Evolutionary conservation across 768 basidiomycete genomes (phyloP).

Genomic region (Psilocybe sp.): DNA sequence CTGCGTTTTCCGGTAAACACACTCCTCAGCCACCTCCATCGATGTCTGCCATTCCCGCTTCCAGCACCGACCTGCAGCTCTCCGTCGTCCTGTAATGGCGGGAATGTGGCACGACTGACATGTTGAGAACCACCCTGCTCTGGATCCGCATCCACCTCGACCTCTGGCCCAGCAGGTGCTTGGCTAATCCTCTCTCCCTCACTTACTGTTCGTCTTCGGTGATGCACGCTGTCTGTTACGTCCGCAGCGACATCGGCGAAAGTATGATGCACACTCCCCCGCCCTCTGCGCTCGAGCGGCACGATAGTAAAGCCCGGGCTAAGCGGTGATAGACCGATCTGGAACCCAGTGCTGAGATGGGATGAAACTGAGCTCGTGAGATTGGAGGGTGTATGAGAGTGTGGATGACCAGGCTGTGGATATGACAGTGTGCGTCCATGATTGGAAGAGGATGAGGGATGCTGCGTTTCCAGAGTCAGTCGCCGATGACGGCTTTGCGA

Average conservation of each 20-base stretch:
- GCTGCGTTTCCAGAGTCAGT: not conserved
- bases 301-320: constrained; percentile 77
- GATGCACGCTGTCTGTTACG: constrained; percentile 14
- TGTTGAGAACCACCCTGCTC: constrained; percentile 1
- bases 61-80: not conserved
- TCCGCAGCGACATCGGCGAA: constrained; percentile 30
- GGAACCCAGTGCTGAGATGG: constrained; percentile 51
- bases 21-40: constrained; percentile 29
- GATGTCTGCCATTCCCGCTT: constrained; percentile 5
- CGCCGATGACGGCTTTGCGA: not conserved
- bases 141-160: constrained; percentile 11
- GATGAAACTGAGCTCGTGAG: constrained; percentile 36
- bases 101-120: not conserved
- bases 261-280: constrained; percentile 31
- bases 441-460: not conserved
- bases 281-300: constrained; percentile 46
- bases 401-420: constrained; percentile 10
- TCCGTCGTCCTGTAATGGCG: constrained; percentile 1
- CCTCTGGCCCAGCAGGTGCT: not conserved
- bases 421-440: constrained; percentile 18
- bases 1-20: constrained; percentile 13
- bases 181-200: constrained; percentile 30
- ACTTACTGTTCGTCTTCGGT: constrained; percentile 48
- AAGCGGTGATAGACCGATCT: constrained; percentile 72
- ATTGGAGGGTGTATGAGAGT: constrained; percentile 22